Base-by-base conservation (phyloP, 208 protist species). In the Acanthamoeba lenticulata region DNA sequence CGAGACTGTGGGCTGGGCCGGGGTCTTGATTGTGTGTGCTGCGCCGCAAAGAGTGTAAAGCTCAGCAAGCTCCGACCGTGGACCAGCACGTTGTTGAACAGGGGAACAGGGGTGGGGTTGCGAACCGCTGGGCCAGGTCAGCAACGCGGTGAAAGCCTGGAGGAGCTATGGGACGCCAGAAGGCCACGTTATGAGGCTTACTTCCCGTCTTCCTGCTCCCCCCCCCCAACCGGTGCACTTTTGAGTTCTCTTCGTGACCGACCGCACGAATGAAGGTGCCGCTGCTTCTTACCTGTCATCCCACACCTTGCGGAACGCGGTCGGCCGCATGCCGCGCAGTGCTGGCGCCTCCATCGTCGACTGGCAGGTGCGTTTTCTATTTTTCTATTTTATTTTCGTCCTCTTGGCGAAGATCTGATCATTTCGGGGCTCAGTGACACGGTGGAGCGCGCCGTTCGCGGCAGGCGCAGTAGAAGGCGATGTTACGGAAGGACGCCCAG, bases 401-500 rank as follows among this genome's bases (percentile, higher is more conserved):
- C n/a, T n/a, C n/a, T n/a, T n/a, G n/a, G n/a, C n/a, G n/a, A n/a
- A n/a, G n/a, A n/a, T n/a, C n/a, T n/a, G n/a, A n/a, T n/a, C n/a
- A n/a, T n/a, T n/a, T n/a, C n/a, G n/a, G 47, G 47, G 47, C 47
- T 52, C 47, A 52, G 47, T 52, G 47, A 15, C 47, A 52, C 47
- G 15, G 47, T 5, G 47, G 5, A 52, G n/a, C 49, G 49, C 57
- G 57, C 27, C 57, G 57, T 4, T 67, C 24, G 57, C 27, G 69
- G 27, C 69, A 79, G 69, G 69, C 69, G 69, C 69, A 79, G 69
- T 29, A 79, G 69, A 45, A 45, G 69, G 38, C 69, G 69, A 79
- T 79, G 69, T 79, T 79, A 32, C 38, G 69, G 69, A 79, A 79
- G 38, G 69, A 79, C 4, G 34, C 36, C 69, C 69, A 79, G 11